Conservation (phyloP, 1,284 basidiomycete genomes). For the Thelephora terrestris region DNA sequence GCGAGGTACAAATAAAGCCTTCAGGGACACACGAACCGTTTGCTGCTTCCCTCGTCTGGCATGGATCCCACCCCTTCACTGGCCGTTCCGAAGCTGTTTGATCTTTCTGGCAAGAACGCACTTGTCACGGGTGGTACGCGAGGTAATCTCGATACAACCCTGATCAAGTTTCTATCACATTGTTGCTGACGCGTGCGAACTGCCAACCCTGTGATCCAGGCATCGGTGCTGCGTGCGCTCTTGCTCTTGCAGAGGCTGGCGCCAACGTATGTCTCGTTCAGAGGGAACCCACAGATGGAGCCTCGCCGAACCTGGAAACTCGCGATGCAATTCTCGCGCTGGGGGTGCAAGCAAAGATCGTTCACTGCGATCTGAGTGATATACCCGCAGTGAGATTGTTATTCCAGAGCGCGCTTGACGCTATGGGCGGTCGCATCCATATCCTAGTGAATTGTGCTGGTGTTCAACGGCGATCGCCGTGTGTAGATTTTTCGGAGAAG, state of each 20-base stretch:
- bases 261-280: conserved; percentile 77
- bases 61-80: conserved; percentile 37
- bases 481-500: conserved; percentile 71
- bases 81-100: conserved; percentile 46
- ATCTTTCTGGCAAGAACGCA: conserved; percentile 46
- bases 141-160: conserved; percentile 27
- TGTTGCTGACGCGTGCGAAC: not conserved
- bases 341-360: conserved; percentile 36
- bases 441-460: conserved; percentile 92
- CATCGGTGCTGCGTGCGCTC: conserved; percentile 63
- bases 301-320: conserved; percentile 44
- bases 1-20: not conserved
- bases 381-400: conserved; percentile 54
- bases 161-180: conserved; percentile 2
- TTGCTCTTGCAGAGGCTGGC: conserved; percentile 71
- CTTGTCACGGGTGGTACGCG: conserved; percentile 66
- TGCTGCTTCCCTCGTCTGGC: conserved; percentile 2
- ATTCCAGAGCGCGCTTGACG: conserved; percentile 53
- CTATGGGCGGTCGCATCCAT: conserved; percentile 63
- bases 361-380: conserved; percentile 72
- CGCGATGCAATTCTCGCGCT: conserved; percentile 40
- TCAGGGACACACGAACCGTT: not conserved
- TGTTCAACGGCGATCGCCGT: conserved; percentile 81
- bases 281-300: conserved; percentile 31
- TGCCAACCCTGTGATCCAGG: conserved; percentile 30